Conservation (phyloP, 2,329 filamentous ascomycete species). For the Aspergillus thermomutatus region DNA sequence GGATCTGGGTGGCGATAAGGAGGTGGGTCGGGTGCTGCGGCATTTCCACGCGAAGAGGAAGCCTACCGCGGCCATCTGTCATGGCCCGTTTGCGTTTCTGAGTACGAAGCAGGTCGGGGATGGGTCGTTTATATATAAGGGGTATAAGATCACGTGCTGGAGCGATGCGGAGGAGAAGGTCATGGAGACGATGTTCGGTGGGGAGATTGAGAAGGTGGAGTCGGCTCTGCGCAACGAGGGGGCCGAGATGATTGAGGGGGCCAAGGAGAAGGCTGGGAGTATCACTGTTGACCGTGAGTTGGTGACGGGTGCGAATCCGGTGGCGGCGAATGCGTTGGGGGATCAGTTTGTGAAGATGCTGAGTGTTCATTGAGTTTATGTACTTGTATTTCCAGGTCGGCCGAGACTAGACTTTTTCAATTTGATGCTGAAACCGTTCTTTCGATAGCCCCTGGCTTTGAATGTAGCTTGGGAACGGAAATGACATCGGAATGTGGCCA, state of each 20-base stretch:
- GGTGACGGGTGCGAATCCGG: conserved; percentile 32
- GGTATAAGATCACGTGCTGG: conserved; percentile 46
- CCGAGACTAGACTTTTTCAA: neutral
- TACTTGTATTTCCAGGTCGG: too few species aligned
- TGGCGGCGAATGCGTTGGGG: conserved; percentile 31
- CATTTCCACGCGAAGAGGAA: conserved; percentile 42
- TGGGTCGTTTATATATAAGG: conserved; percentile 43
- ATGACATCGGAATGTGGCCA: neutral
- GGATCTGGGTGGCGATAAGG: conserved; percentile 41
- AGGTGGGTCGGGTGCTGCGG: conserved; percentile 42
- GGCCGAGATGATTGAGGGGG: conserved; percentile 44
- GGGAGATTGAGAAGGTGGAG: conserved; percentile 45
- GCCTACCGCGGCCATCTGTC: conserved; percentile 46
- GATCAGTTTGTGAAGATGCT: conserved; percentile 33
- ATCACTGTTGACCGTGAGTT: conserved; percentile 45
- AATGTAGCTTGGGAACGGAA: neutral
- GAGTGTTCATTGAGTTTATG: conserved; percentile 14
- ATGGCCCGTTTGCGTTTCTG: conserved; percentile 46
- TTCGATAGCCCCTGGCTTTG: neutral
- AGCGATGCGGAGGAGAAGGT: conserved; percentile 46
- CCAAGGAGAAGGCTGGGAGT: conserved; percentile 37
- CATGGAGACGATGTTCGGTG: conserved; percentile 45
- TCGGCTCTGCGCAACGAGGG: conserved; percentile 37
- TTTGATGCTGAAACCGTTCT: neutral
- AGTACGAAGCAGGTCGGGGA: conserved; percentile 37